Conservation (phyloP, 164 flowering plant genomes). For the Echeveria elegans region DNA sequence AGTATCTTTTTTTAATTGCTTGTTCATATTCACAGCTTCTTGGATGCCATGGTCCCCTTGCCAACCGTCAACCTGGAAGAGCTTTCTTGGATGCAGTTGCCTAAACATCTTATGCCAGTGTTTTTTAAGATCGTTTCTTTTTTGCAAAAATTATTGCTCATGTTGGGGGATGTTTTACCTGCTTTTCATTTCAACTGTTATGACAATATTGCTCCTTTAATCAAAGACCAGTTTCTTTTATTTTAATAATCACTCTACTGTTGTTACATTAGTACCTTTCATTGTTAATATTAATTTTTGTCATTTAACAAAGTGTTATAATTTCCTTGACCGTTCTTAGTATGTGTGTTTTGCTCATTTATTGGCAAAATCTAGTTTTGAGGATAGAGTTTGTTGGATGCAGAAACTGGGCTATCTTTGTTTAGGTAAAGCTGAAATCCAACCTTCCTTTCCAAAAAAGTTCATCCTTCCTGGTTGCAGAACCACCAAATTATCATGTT, state of each 20-base stretch:
- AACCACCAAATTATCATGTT: neutral
- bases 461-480: neutral
- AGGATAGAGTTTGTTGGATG: neutral
- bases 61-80: slow-evolving; percentile 13
- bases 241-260: neutral
- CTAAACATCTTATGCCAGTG: neutral
- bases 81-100: slow-evolving; percentile 22
- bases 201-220: neutral
- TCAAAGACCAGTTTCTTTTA: neutral
- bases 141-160: neutral
- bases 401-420: neutral
- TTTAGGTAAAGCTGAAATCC: neutral
- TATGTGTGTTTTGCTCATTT: neutral
- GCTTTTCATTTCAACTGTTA: neutral
- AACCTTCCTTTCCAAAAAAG: neutral
- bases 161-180: neutral
- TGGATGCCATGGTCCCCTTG: slow-evolving; percentile 33
- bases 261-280: no score
- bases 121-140: neutral
- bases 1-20: neutral
- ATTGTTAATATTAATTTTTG: no score
- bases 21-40: slow-evolving; percentile 24
- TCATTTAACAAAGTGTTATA: no score
- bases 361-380: neutral
- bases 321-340: no score